Conservation (phyloP, 768 basidiomycete species). For the Atractiella rhizophila region DNA sequence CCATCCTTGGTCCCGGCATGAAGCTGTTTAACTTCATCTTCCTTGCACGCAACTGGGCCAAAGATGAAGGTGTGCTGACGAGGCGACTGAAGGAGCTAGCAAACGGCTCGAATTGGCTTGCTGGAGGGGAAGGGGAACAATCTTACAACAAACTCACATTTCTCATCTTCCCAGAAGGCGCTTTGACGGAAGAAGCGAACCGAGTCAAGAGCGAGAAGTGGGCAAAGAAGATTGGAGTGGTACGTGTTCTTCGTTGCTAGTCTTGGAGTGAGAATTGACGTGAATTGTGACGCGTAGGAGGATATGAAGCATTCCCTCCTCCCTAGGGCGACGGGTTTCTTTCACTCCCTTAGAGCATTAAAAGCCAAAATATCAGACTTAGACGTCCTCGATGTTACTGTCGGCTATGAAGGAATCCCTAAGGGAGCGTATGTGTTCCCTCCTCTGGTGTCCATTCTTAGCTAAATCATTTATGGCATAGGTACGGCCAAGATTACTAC, state of each 20-base stretch:
- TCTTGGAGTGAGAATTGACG: neutral
- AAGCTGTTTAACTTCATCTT: constrained; percentile 88
- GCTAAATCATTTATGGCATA: neutral
- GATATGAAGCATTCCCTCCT: constrained; percentile 61
- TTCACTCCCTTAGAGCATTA: constrained; percentile 57
- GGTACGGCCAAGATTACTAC: constrained; percentile 22
- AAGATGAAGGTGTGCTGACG: constrained; percentile 45
- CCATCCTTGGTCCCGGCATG: constrained; percentile 60
- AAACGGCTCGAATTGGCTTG: constrained; percentile 20
- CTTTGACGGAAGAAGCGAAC: constrained; percentile 66
- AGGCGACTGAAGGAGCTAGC: constrained; percentile 43
- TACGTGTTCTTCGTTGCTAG: constrained; percentile 26
- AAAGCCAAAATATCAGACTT: constrained; percentile 49
- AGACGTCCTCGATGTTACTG: constrained; percentile 66
- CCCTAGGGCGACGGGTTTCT: constrained; percentile 75
- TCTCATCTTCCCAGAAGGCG: constrained; percentile 59
- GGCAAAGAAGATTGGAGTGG: constrained; percentile 66
- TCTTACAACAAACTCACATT: neutral
- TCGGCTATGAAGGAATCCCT: constrained; percentile 43
- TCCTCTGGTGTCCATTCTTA: neutral
- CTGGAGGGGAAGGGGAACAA: neutral
- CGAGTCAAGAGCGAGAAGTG: constrained; percentile 61
- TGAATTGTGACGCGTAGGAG: constrained; percentile 26
- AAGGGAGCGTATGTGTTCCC: neutral
- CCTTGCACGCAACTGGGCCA: constrained; percentile 67